These are phyloP conservation scores for Nakaseomyces glabratus DNA, from an alignment of 1,139 yeast genomes.

Conservation along the genomic window DNA sequence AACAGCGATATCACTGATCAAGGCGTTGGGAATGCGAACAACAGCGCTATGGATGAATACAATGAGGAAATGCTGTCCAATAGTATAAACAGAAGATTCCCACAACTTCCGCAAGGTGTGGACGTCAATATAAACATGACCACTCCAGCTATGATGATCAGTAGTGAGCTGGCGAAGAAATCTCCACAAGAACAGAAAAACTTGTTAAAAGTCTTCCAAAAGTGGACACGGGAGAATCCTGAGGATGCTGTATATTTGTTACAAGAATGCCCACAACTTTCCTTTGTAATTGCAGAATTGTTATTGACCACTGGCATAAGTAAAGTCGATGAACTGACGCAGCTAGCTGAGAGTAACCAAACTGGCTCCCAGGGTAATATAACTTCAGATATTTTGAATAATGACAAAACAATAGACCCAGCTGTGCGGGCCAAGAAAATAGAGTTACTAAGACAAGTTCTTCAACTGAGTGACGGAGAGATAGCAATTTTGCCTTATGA, in stretches of 20 bases:
- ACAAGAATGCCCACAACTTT: conserved; percentile 64
- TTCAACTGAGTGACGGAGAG: conserved; percentile 57
- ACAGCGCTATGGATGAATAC: conserved; percentile 11
- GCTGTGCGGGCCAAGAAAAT: conserved; percentile 42
- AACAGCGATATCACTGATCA: conserved; percentile 20
- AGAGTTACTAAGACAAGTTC: conserved; percentile 44
- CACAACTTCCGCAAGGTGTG: conserved; percentile 39
- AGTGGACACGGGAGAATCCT: conserved; percentile 55
- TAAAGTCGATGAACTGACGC: conserved; percentile 29
- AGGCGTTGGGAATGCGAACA: conserved; percentile 8
- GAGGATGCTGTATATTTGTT: conserved; percentile 55
- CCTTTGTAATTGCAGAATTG: conserved; percentile 75
- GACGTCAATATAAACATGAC: conserved; percentile 58
- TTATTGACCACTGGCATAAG: conserved; percentile 41
- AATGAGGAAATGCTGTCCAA: conserved; percentile 6
- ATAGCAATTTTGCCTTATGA: conserved; percentile 51
- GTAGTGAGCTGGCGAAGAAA: conserved; percentile 47
- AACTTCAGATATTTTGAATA: conserved; percentile 1
- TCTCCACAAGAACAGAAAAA: conserved; percentile 23
- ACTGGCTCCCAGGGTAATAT: conserved; percentile 8
- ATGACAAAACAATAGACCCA: conserved; percentile 32
- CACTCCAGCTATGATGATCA: conserved; percentile 48
- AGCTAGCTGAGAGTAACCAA: conserved; percentile 18
- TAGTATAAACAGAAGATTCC: conserved; percentile 22
- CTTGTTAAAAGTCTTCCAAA: conserved; percentile 48